These are phyloP conservation scores for Cicer judaicum DNA, from an alignment of 306 rosid genomes.

Conservation along the genomic window DNA sequence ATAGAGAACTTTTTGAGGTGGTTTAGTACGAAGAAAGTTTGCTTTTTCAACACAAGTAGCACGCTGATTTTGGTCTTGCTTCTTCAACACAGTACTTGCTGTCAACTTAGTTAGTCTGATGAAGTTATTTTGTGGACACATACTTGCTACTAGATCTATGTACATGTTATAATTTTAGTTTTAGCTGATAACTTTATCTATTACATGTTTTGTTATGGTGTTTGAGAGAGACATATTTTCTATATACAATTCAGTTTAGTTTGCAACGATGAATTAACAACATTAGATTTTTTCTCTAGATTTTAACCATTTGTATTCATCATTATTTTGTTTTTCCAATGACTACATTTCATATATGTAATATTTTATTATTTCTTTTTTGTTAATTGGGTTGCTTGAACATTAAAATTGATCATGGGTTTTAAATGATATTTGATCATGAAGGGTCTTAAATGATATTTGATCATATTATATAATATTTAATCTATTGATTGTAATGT, in stretches of 20 bases:
- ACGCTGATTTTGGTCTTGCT: too few relatives aligned
- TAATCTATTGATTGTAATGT: too few relatives aligned
- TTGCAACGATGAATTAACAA: neutral
- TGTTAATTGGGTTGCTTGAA: too few relatives aligned
- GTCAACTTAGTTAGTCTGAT: neutral
- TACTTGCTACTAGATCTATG: neutral
- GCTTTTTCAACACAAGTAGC: neutral
- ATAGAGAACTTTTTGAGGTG: neutral
- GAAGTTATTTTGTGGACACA: too few relatives aligned
- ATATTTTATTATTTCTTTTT: too few relatives aligned
- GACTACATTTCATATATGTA: too few relatives aligned
- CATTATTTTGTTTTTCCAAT: neutral
- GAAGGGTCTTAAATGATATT: too few relatives aligned
- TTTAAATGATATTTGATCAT: too few relatives aligned
- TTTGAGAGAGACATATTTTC: neutral
- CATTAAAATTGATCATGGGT: too few relatives aligned
- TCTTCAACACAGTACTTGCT: neutral
- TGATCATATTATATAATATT: too few relatives aligned
- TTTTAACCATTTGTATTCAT: neutral
- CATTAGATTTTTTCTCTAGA: neutral
- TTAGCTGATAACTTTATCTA: neutral
- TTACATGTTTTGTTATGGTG: neutral
- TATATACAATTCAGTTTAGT: neutral
- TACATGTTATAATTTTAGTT: neutral
- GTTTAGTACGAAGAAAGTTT: neutral